Conservation (phyloP, 768 basidiomycete species). For the Amanita molliuscula region DNA sequence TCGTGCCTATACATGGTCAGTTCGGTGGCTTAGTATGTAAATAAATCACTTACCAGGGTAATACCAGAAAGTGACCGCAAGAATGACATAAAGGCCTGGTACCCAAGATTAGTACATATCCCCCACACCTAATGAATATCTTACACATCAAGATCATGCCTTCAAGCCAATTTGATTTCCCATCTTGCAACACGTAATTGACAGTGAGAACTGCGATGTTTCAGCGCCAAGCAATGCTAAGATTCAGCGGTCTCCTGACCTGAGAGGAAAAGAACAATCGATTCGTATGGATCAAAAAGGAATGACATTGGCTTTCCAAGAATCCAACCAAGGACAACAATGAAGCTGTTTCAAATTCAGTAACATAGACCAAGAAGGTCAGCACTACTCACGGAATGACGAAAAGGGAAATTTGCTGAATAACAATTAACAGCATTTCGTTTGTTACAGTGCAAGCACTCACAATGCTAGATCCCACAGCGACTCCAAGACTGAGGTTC, state of each 20-base stretch:
- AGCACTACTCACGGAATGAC: slow-evolving; percentile 59
- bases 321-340: slow-evolving; percentile 71
- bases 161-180: slow-evolving; percentile 79
- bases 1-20: slow-evolving; percentile 14
- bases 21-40: neutral
- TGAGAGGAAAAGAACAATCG: slow-evolving; percentile 44
- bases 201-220: slow-evolving; percentile 58
- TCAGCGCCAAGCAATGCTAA: neutral
- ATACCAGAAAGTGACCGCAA: slow-evolving; percentile 62
- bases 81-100: slow-evolving; percentile 58
- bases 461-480: slow-evolving; percentile 80
- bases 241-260: slow-evolving; percentile 15
- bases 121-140: neutral
- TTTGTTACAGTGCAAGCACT: slow-evolving; percentile 16
- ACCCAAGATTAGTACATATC: neutral
- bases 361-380: neutral
- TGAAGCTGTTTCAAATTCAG: slow-evolving; percentile 35
- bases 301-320: slow-evolving; percentile 72
- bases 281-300: slow-evolving; percentile 86
- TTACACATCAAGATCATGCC: slow-evolving; percentile 43
- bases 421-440: slow-evolving; percentile 2
- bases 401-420: slow-evolving; percentile 74
- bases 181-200: slow-evolving; percentile 74
- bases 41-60: slow-evolving; percentile 29
- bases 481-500: slow-evolving; percentile 78